phyloP scores from a whole-genome alignment of 2,329 filamentous ascomycete species.

The Diaporthe sp. region DNA sequence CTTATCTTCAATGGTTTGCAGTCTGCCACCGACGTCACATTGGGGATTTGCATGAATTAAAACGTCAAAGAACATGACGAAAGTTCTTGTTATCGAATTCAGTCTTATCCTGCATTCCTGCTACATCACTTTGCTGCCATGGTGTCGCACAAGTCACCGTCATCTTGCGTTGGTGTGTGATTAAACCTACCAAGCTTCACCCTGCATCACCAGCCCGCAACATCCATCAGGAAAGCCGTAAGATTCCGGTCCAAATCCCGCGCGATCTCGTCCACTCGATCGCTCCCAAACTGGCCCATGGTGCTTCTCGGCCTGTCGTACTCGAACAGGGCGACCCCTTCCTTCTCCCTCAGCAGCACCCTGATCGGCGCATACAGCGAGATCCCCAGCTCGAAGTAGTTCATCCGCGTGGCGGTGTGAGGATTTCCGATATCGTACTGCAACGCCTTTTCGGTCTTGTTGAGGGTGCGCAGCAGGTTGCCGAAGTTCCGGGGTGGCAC shows the following conservation, averaged over 20 bases:
- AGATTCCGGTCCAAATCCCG: neutral
- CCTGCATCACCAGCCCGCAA: neutral
- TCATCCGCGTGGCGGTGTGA: neutral
- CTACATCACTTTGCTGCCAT: neutral
- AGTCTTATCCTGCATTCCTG: conserved; percentile 5
- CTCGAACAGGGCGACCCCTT: neutral
- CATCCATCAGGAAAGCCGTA: neutral
- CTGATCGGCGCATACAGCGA: neutral
- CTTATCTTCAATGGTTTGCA: too few species aligned
- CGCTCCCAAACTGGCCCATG: neutral
- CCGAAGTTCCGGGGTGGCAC: conserved; percentile 8
- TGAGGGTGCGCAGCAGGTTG: neutral
- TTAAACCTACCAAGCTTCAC: neutral
- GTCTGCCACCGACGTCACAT: neutral
- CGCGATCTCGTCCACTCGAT: neutral
- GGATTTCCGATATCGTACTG: neutral
- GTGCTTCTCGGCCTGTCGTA: neutral
- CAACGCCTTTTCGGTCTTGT: neutral
- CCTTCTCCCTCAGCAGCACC: neutral
- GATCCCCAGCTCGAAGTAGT: neutral
- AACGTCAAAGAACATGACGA: neutral
- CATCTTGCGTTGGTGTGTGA: neutral
- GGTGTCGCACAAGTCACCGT: neutral
- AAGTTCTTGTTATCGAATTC: neutral
- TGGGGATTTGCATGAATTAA: too few species aligned